Evolutionary conservation across 371 early-diverging fungal genomes (phyloP).

Genomic region (Saksenaea vasiformis): DNA sequence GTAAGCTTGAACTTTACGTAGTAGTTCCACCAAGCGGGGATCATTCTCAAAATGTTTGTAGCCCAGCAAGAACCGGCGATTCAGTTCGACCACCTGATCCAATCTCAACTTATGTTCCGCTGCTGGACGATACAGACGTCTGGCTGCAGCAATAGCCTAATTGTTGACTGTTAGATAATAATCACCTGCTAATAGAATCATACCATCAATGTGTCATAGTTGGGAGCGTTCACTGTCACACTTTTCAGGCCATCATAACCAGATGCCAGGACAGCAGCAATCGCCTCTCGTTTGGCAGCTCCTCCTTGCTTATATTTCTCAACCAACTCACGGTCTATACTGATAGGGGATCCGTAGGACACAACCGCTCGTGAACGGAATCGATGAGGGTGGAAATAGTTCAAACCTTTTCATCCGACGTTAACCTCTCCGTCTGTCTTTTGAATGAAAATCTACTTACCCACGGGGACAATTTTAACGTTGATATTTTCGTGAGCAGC

Average conservation of each 20-base stretch:
- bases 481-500: constrained; percentile 70
- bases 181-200: background rate
- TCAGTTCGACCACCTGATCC: constrained; percentile 66
- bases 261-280: constrained; percentile 58
- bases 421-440: background rate
- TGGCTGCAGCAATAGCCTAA: constrained; percentile 73
- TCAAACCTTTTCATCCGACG: constrained; percentile 52
- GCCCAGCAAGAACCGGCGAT: constrained; percentile 71
- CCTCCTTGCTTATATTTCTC: constrained; percentile 75
- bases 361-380: constrained; percentile 88
- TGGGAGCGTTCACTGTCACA: constrained; percentile 86
- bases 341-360: constrained; percentile 83
- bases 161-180: background rate
- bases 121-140: constrained; percentile 70
- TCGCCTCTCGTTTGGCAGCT: constrained; percentile 67
- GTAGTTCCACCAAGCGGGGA: constrained; percentile 61
- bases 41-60: constrained; percentile 59
- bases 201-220: constrained; percentile 76
- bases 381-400: constrained; percentile 89
- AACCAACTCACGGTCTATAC: constrained; percentile 64
- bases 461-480: constrained; percentile 84
- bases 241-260: constrained; percentile 68
- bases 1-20: constrained; percentile 69
- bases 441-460: constrained; percentile 25
- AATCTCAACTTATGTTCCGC: constrained; percentile 58